Conservation (phyloP, 805 yeast genomes). For the Ogataea sp. region DNA sequence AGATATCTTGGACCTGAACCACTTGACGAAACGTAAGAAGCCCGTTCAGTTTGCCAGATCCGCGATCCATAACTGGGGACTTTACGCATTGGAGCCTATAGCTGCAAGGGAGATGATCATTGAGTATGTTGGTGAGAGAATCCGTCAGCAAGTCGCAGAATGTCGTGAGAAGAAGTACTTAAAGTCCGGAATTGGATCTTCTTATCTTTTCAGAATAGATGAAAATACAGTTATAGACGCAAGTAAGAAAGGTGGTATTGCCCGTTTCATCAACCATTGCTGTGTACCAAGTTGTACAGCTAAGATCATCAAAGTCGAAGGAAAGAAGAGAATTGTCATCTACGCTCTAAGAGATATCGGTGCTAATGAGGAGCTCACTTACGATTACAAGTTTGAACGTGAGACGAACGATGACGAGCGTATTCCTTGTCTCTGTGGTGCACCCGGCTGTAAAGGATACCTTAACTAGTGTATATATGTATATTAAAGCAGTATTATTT, state of each 20-base stretch:
- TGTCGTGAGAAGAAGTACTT: conserved; percentile 79
- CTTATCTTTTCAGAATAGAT: conserved; percentile 86
- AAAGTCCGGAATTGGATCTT: conserved; percentile 90
- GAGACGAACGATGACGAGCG: conserved; percentile 85
- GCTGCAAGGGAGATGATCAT: conserved; percentile 96
- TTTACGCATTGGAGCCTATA: conserved; percentile 91
- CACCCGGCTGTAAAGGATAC: conserved; percentile 88
- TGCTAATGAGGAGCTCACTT: conserved; percentile 88
- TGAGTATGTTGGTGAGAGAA: conserved; percentile 94
- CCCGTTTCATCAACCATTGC: conserved; percentile 94
- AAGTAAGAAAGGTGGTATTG: conserved; percentile 94
- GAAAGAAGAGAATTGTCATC: conserved; percentile 87
- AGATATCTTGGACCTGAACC: conserved; percentile 76
- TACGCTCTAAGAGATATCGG: conserved; percentile 85
- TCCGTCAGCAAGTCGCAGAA: conserved; percentile 91
- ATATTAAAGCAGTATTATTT: too few species aligned
- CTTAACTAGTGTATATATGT: too few species aligned
- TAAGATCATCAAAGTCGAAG: conserved; percentile 90
- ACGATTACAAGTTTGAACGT: conserved; percentile 91
- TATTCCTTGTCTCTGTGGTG: conserved; percentile 90
- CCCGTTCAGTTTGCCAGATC: conserved; percentile 96
- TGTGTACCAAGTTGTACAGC: conserved; percentile 98
- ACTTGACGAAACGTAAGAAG: conserved; percentile 80
- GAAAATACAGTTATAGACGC: conserved; percentile 96
- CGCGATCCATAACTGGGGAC: conserved; percentile 97